Evolutionary conservation across 257 asterid genomes (phyloP), one percentile per base, ranked within the genome.

Genomic region (Ehretia macrophylla): DNA sequence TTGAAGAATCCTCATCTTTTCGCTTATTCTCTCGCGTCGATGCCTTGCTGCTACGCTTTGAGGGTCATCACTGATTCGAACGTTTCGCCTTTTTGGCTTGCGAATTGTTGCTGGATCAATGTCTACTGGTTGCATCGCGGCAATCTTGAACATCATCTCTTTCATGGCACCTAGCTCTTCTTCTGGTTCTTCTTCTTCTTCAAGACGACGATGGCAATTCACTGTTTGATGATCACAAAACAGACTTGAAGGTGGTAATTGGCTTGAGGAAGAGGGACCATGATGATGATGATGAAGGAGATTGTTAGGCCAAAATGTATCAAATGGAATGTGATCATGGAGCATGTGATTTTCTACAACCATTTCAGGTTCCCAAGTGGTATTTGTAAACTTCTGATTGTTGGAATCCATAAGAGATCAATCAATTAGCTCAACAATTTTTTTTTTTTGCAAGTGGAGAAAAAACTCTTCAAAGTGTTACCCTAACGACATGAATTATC

Each of bases 61-160:
- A 0, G 97, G 97, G 67, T 90, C 97, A 14, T 90, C 87, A 65
- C 97, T 90, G 56, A 90, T 90, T 17, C 94, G 80, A 5, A 87
- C 95, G 65, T 87, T 85, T 9, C 93, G 72, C 47, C 96, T 73
- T 32, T 81, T 66, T 0, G 97, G 94, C 70, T 75, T 81, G 8
- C 85, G 72, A 39, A 90, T 59, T 1, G 95, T 76, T 51, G 91
- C 78, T 0, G 96, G 96, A 60, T 90, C 97, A 60, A 90, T 79
- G 62, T 87, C 97, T 5, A 90, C 90, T 0, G 97, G 96, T 51
- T 90, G 97, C 97, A 90, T 85, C 60, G 96, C 75, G 0, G 97
- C 97, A 47, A 90, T 85, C 67, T 81, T 90, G 87, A 87, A 90
- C 96, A 85, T 85, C 95, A 87, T 85, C 60, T 87, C 97, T 17